Base-by-base conservation (phyloP, 306 rosid species). In the Prunus davidiana region DNA sequence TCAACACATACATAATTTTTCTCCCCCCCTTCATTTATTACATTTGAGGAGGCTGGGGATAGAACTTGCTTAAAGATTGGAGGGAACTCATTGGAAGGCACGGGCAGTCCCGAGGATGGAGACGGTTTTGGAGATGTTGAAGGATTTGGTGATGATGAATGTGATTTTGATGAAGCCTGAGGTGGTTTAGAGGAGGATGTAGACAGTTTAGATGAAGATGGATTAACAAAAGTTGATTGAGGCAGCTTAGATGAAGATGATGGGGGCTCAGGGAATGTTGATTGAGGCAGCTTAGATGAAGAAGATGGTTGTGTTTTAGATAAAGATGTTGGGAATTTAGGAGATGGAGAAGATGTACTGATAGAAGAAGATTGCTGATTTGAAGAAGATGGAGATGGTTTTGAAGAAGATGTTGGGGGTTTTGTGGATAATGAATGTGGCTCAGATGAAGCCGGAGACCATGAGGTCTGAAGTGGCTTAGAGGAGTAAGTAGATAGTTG, bases 1-100 rank as follows among this genome's bases (percentile, higher is more conserved):
- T 69, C 78, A 58, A 78, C 34, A 50, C 68, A 10, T 8, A 50
- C 41, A 55, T 81, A 85, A 27, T 28, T 20, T 30, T 3, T 30
- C 67, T 68, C 61, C 18, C 16, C 71, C 9, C 16, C 15, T 70
- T 22, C 38, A 51, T 7, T 47, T 16, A 3, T 6, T 2, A 1
- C 69, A 72, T 25, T 46, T 41, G 71, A 6, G 32, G 82, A 19
- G 27, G 68, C 70, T 3, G 0, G 10, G 5, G 14, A 43, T 38
- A 79, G 55, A 56, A 24, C 45, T 6, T 71, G 56, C 65, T 65
- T 68, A 18, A 18, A 75, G 50, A 24, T 67, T 38, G 55, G 73
- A 27, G 47, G 57, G 22, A 18, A 38, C 27, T 60, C 50, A 2
- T 72, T 20, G 49, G 79, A 62, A 61, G 79, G 32, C 38, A 18